Percentiles rank a stretch among this genome's conserved stretches.
Evolutionary conservation across 2,329 filamentous ascomycete species (phyloP).

Genomic region (Diaporthe aspalathi): DNA sequence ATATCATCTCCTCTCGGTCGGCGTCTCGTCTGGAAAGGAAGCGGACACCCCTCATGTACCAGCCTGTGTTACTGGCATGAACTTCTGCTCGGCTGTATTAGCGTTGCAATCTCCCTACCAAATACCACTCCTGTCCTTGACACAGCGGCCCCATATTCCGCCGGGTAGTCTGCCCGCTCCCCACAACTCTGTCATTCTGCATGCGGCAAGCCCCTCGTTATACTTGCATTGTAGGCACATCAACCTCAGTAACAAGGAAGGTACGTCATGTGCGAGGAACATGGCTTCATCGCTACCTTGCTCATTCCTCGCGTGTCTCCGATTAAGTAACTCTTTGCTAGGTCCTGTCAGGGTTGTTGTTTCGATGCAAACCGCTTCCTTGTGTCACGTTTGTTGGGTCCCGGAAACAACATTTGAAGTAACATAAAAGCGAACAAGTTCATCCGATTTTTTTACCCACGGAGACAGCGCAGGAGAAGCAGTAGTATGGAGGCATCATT

Average conservation of each 20-base stretch:
- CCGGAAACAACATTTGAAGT: background rate
- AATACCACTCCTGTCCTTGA: background rate
- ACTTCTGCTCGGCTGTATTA: conserved; percentile 15
- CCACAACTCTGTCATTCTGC: background rate
- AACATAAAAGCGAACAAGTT: background rate
- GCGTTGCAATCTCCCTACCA: conserved; percentile 25
- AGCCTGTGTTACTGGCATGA: background rate
- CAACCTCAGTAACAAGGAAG: background rate
- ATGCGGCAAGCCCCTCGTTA: background rate
- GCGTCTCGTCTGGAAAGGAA: conserved; percentile 7
- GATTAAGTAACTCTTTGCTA: background rate
- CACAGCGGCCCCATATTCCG: conserved; percentile 1
- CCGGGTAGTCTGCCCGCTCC: conserved; percentile 3
- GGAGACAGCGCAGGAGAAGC: background rate
- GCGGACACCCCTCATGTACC: background rate
- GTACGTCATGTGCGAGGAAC: background rate
- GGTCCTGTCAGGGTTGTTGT: background rate
- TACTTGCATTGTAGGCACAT: background rate
- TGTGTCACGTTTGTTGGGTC: conserved; percentile 9
- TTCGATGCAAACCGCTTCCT: background rate
- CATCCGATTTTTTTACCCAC: background rate
- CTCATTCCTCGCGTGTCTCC: background rate
- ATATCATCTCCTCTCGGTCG: conserved; percentile 3
- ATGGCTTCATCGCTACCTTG: no score
- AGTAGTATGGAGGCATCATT: background rate